A percentile compares a stretch with the other conserved stretches of the same genome.
phyloP scores from a whole-genome alignment of 2,329 filamentous ascomycete species.

The Diaporthe caulivora region DNA sequence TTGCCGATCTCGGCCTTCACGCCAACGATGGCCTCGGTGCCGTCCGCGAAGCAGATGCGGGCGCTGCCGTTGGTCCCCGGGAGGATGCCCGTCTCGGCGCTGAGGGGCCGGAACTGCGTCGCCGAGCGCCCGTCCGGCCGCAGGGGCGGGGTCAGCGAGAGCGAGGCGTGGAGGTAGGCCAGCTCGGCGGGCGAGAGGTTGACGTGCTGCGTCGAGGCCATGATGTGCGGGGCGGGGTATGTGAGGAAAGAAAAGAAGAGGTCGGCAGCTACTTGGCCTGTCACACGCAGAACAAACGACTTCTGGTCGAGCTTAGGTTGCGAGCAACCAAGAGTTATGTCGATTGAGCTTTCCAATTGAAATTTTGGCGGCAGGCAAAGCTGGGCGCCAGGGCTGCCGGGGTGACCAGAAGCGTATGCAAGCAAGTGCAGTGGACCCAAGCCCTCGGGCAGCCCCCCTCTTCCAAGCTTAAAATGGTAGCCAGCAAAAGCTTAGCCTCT shows the following conservation, averaged over 20 bases:
- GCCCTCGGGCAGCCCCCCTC: constrained; percentile 5
- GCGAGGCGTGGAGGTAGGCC: constrained; percentile 91
- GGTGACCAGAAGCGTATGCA: not conserved
- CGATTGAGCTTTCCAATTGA: constrained; percentile 9
- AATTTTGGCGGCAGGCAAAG: constrained; percentile 37
- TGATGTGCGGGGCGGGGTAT: constrained; percentile 45
- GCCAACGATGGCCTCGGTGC: constrained; percentile 94
- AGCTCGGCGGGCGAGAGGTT: constrained; percentile 96
- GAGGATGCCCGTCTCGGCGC: constrained; percentile 90
- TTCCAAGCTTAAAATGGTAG: not conserved
- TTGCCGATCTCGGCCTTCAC: constrained; percentile 95
- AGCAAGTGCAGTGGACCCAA: constrained; percentile 7
- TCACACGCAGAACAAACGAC: not conserved
- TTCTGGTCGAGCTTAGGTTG: not conserved
- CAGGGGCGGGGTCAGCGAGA: constrained; percentile 84
- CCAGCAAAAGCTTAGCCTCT: constrained; percentile 16
- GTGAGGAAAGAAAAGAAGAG: not conserved
- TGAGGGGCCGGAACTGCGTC: constrained; percentile 89
- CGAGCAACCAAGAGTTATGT: not conserved
- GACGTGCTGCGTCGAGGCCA: constrained; percentile 76
- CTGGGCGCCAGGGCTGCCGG: not conserved
- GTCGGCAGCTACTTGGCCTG: not conserved
- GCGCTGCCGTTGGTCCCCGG: constrained; percentile 93
- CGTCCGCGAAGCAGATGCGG: constrained; percentile 93
- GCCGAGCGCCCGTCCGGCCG: constrained; percentile 87